phyloP scores from a whole-genome alignment of 2,329 filamentous ascomycete species.

The Fusarium nanum region DNA sequence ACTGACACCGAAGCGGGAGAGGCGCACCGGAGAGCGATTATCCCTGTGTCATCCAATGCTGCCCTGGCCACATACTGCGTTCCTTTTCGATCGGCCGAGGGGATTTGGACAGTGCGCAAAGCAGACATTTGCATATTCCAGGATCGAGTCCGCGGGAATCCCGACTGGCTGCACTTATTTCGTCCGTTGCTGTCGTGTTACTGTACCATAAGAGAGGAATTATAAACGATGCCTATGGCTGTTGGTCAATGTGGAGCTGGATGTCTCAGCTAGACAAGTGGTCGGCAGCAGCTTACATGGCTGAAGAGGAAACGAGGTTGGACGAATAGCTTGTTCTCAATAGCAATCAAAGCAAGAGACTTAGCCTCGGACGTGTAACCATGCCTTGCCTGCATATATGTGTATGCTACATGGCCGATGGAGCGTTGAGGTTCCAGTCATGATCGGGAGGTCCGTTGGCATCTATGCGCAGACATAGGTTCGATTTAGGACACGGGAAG shows the following conservation, averaged over 20 bases:
- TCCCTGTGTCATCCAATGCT: constrained; percentile 3
- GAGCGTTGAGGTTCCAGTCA: constrained; percentile 9
- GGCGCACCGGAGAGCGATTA: constrained; percentile 12
- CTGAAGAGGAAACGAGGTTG: constrained; percentile 13
- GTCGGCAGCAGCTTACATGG: constrained; percentile 21
- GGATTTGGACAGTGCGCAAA: constrained; percentile 13
- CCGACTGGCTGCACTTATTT: constrained; percentile 29
- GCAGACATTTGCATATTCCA: constrained; percentile 3
- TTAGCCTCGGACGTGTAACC: constrained; percentile 16
- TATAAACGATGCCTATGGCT: constrained; percentile 3
- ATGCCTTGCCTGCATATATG: constrained; percentile 16
- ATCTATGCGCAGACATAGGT: constrained; percentile 4
- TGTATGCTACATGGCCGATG: neutral
- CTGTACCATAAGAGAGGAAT: constrained; percentile 8
- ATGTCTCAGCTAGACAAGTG: constrained; percentile 5
- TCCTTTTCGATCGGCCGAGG: neutral
- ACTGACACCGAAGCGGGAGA: constrained; percentile 19
- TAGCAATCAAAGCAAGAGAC: constrained; percentile 12
- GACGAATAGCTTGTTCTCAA: neutral
- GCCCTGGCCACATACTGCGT: constrained; percentile 4
- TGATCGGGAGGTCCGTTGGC: neutral
- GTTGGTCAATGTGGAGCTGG: constrained; percentile 2
- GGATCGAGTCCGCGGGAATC: constrained; percentile 24
- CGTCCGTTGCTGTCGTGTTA: constrained; percentile 19
- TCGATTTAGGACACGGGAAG: constrained; percentile 22